Evolutionary conservation across 2,329 filamentous ascomycete genomes (phyloP).

Genomic region (Botrytis elliptica): DNA sequence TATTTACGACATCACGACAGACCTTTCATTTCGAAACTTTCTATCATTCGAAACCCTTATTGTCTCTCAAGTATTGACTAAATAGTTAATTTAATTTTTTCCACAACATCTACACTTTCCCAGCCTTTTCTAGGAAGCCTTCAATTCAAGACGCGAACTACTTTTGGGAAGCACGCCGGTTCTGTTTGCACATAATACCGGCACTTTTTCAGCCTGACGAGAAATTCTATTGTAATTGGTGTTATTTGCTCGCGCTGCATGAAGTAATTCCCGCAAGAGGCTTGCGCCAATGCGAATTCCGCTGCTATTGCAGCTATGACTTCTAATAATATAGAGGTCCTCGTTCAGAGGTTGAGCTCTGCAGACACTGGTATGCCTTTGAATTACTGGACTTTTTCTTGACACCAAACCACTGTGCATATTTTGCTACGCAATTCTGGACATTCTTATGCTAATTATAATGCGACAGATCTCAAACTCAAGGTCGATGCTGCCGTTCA

Average conservation of each 20-base stretch:
- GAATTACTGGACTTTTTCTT: background rate
- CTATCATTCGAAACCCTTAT: background rate
- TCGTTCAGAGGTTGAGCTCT: constrained; percentile 56
- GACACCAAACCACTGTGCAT: background rate
- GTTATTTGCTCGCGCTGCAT: constrained; percentile 15
- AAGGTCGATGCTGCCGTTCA: constrained; percentile 82
- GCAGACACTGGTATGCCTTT: constrained; percentile 35
- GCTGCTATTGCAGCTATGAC: constrained; percentile 57
- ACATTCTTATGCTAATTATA: constrained; percentile 23
- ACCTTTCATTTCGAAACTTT: background rate
- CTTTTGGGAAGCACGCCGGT: background rate
- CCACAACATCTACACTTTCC: background rate
- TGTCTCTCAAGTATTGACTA: background rate
- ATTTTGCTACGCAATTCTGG: background rate
- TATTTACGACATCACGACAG: constrained; percentile 13
- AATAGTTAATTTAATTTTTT: background rate
- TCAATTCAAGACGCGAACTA: background rate
- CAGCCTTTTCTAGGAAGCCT: background rate
- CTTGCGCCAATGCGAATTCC: constrained; percentile 33
- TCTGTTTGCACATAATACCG: constrained; percentile 4
- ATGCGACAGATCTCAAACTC: constrained; percentile 66
- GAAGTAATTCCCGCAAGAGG: constrained; percentile 21
- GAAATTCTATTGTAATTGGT: background rate
- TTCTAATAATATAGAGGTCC: constrained; percentile 59
- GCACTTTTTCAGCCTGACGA: constrained; percentile 10